Conservation (phyloP, 345 rosid species). For the Ailanthus altissimus region DNA sequence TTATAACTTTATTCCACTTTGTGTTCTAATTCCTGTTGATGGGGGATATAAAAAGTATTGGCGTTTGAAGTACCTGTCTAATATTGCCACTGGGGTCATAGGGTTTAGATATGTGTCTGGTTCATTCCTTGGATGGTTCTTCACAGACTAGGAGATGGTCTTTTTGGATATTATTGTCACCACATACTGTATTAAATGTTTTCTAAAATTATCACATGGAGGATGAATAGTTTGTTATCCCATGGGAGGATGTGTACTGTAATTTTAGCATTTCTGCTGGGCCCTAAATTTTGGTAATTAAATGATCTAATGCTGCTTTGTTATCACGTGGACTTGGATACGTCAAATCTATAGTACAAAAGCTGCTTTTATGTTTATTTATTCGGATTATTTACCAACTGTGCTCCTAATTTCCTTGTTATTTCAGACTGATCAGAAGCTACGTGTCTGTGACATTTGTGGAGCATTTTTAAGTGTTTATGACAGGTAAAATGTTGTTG, state of each 20-base stretch:
- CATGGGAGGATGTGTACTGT: not conserved
- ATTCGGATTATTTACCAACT: not conserved
- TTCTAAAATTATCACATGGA: not conserved
- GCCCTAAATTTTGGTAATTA: not conserved
- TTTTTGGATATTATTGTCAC: too few relatives aligned
- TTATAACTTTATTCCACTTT: not conserved
- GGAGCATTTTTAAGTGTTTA: slow-evolving; percentile 97
- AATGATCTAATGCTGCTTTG: too few relatives aligned
- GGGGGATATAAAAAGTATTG: not conserved
- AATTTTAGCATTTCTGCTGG: not conserved
- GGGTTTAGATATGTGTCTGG: too few relatives aligned
- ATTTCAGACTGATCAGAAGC: slow-evolving; percentile 98
- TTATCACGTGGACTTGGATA: not conserved
- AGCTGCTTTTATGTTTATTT: not conserved
- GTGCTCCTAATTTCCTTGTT: slow-evolving; percentile 23
- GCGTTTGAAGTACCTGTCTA: too few relatives aligned
- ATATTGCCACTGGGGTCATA: too few relatives aligned
- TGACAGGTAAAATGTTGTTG: slow-evolving; percentile 68
- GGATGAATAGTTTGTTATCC: not conserved
- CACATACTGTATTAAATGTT: too few relatives aligned
- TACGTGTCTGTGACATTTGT: slow-evolving; percentile 98
- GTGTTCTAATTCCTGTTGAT: not conserved
- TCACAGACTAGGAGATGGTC: too few relatives aligned
- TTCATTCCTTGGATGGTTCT: too few relatives aligned
- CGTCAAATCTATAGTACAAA: not conserved